Conservation (phyloP, 305 asterid species). For the Striga hermonthica region DNA sequence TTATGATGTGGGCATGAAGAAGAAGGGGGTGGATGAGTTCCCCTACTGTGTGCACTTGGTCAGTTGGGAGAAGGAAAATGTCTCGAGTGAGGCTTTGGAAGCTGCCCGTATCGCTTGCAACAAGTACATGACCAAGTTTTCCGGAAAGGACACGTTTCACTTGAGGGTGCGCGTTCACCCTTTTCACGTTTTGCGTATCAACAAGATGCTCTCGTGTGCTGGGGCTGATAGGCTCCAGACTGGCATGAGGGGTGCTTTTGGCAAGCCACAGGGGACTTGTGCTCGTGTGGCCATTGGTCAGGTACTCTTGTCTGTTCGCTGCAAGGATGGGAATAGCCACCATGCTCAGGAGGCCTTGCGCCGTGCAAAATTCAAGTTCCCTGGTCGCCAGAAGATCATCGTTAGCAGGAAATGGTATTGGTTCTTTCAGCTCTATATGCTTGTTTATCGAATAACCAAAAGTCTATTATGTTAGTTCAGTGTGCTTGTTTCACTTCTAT, state of each 20-base stretch:
- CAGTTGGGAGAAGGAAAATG: constrained; percentile 31
- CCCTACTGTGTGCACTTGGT: constrained; percentile 33
- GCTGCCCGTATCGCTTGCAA: constrained; percentile 32
- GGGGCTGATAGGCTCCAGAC: constrained; percentile 44
- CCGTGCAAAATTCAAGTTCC: constrained; percentile 37
- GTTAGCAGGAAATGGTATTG: constrained; percentile 41
- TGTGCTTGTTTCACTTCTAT: too few relatives aligned
- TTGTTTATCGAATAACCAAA: too few relatives aligned
- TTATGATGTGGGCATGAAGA: constrained; percentile 39
- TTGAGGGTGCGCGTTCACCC: constrained; percentile 41
- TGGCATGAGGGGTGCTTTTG: constrained; percentile 40
- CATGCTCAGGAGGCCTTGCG: constrained; percentile 37
- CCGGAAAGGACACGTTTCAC: constrained; percentile 39
- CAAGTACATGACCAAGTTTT: constrained; percentile 31
- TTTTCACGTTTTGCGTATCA: constrained; percentile 35
- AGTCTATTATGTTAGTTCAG: too few relatives aligned
- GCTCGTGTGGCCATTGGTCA: constrained; percentile 41
- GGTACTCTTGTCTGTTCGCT: constrained; percentile 32
- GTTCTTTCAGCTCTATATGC: too few relatives aligned
- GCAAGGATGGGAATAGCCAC: constrained; percentile 35
- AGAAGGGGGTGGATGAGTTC: constrained; percentile 34
- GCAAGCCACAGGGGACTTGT: constrained; percentile 37
- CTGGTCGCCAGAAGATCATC: constrained; percentile 37
- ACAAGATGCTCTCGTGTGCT: constrained; percentile 40
- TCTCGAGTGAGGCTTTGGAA: constrained; percentile 31